Evolutionary conservation across 2,329 filamentous ascomycete species (phyloP), one percentile per base, ranked within the genome.

Genomic region (Geosmithia flava): DNA sequence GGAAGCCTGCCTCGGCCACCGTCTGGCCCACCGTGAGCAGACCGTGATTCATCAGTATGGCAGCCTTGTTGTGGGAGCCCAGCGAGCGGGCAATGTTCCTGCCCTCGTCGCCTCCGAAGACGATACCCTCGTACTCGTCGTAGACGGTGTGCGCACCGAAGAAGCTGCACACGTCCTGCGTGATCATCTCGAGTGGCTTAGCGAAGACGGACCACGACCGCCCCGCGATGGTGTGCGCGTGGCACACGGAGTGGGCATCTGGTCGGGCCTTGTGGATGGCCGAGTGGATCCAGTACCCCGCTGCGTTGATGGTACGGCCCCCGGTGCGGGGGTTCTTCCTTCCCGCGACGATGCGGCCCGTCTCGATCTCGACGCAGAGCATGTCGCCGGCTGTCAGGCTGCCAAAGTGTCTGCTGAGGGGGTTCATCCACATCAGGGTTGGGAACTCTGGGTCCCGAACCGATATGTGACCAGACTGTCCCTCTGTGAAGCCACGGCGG

Each of bases 1-100:
- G 61, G 59, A 80, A 87, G 0, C 81, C 81, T 0, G 84, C 83
- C 62, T 87, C 84, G 53, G 87, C 84, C 2, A 88, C 83, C 0
- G 82, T 87, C 3, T 60, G 56, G 0, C 84, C 84, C 0, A 85
- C 81, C 0, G 82, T 87, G 46, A 87, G 55, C 11, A 88, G 62
- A 0, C 84, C 84, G 55, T 87, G 84, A 58, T 87, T 88, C 50
- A 80, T 68, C 44, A 87, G 63, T 29, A 87, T 82, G 54, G 78
- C 70, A 1, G 72, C 81, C 59, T 74, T 83, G 45, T 29, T 29
- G 50, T 74, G 75, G 1, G 53, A 51, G 0, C 83, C 83, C 6
- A 88, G 64, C 0, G 82, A 76, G 4, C 65, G 66, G 0, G 83
- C 83, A 44, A 88, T 77, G 20, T 74, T 67, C 47, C 73, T 63